Evolutionary conservation across 768 basidiomycete species (phyloP), one percentile per base, ranked within the genome.

Genomic region (Roridomyces roridus): DNA sequence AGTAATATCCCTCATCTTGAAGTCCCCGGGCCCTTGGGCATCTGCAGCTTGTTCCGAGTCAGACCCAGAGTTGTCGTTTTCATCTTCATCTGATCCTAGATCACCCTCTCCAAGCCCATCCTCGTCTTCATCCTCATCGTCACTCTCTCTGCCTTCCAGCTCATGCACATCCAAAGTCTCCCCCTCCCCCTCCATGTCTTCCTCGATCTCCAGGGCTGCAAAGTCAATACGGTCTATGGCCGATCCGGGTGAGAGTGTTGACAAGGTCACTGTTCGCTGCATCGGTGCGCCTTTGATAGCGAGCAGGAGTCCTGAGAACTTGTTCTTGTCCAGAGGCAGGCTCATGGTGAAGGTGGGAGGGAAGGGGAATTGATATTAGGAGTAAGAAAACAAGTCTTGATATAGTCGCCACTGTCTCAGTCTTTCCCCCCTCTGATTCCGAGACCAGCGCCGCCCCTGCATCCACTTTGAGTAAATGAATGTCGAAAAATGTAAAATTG

Each of bases 121-220:
- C 24, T 47, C 46, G 39, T 51, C 35, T 29, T 59, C 29, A n/a
- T 17, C n/a, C 9, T 17, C 39, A 40, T 6, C 8, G 29, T 7
- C 7, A 31, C 29, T 14, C n/a, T 21, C 39, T 40, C 8, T n/a
- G 39, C 15, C 39, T 40, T 7, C 9, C 9, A 40, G 17, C 17
- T 40, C 39, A 6, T 7, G 15, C 9, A 49, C 14, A 9, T 41
- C 31, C 15, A 55, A 6, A 4, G 46, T 55, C 11, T 55, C 39
- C 18, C 43, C 18, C 46, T 67, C 60, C 23, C 50, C 52, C 7
- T 46, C 47, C 6, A 54, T 43, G 26, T 62, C 57, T 14, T 64
- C 64, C 9, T 55, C 47, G 25, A 46, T 47, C 46, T 63, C 57
- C 7, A 31, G 29, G 14, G 29, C 14, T 6, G 6, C 29, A 31